Conservation (phyloP, 1,284 basidiomycete species). For the Ustilago vetiveriae region DNA sequence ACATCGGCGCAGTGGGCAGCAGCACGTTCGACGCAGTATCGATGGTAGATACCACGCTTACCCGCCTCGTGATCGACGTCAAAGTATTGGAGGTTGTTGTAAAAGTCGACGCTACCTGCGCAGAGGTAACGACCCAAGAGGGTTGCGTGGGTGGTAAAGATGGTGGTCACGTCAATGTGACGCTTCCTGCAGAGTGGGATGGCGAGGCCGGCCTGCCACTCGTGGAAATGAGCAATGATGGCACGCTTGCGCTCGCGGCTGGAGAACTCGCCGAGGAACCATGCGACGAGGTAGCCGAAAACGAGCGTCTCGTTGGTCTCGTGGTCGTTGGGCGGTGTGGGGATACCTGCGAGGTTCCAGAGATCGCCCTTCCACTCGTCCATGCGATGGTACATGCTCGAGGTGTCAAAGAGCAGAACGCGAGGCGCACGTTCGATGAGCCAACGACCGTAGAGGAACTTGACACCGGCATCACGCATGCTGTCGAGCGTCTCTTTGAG, state of each 20-base stretch:
- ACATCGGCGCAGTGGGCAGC: slow-evolving; percentile 95
- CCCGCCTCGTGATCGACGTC: slow-evolving; percentile 99
- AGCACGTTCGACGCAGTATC: slow-evolving; percentile 96
- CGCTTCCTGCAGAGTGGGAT: slow-evolving; percentile 95
- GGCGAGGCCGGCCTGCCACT: slow-evolving; percentile 97
- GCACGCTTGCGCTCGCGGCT: slow-evolving; percentile 80
- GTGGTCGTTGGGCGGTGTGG: slow-evolving; percentile 91
- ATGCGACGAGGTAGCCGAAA: slow-evolving; percentile 98
- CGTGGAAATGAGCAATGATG: slow-evolving; percentile 96
- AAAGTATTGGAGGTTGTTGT: slow-evolving; percentile 99
- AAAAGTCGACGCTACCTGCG: slow-evolving; percentile 96
- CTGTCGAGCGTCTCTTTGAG: slow-evolving; percentile 58
- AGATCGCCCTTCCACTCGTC: slow-evolving; percentile 99
- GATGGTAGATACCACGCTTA: slow-evolving; percentile 88
- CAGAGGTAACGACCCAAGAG: slow-evolving; percentile 97
- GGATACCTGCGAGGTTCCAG: slow-evolving; percentile 97
- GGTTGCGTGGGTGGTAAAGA: slow-evolving; percentile 95
- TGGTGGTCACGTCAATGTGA: slow-evolving; percentile 95
- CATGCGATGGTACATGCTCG: slow-evolving; percentile 82
- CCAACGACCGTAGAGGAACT: slow-evolving; percentile 94
- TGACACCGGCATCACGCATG: slow-evolving; percentile 77
- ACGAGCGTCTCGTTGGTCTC: slow-evolving; percentile 99
- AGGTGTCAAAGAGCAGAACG: slow-evolving; percentile 94
- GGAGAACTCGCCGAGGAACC: slow-evolving; percentile 97
- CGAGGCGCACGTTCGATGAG: slow-evolving; percentile 94